phyloP scores from a whole-genome alignment of 2,329 filamentous ascomycete species.

The Colletotrichum australisinense region DNA sequence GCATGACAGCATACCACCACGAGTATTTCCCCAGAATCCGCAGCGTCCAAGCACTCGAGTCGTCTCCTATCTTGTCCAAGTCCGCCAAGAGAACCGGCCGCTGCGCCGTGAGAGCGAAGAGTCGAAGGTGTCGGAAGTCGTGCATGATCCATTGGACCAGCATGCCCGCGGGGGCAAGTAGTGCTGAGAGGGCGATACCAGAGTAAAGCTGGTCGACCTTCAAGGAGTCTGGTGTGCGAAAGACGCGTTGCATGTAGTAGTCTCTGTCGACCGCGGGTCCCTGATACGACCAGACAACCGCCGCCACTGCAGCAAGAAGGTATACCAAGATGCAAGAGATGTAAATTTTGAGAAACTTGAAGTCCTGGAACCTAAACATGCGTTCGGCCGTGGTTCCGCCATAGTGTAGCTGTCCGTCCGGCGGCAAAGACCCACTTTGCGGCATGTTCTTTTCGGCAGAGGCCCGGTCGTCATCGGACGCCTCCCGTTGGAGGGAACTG shows the following conservation, averaged over 20 bases:
- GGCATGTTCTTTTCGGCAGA: conserved; percentile 9
- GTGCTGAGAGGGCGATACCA: conserved; percentile 10
- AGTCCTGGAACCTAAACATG: conserved; percentile 19
- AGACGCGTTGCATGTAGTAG: conserved; percentile 2
- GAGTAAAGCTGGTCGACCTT: conserved; percentile 27
- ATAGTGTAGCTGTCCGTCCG: not conserved
- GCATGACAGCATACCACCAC: conserved; percentile 22
- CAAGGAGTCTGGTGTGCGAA: conserved; percentile 16
- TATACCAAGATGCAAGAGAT: conserved; percentile 13
- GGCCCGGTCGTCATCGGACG: conserved; percentile 11
- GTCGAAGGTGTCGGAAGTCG: conserved; percentile 16
- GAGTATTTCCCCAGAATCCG: conserved; percentile 3
- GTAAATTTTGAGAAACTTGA: conserved; percentile 14
- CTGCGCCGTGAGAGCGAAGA: conserved; percentile 23
- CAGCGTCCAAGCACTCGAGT: conserved; percentile 22
- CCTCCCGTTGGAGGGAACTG: conserved; percentile 6
- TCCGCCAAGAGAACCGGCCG: conserved; percentile 5
- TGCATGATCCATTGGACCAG: conserved; percentile 29
- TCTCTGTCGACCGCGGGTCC: conserved; percentile 1
- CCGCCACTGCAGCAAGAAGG: conserved; percentile 8
- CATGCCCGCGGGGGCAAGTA: conserved; percentile 25
- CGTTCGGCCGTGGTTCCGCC: conserved; percentile 13
- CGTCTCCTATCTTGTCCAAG: conserved; percentile 18
- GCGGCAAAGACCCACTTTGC: not conserved
- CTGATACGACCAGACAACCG: conserved; percentile 13